phyloP scores from a whole-genome alignment of 2,329 filamentous ascomycete genomes.

The Stemphylium vesicarium region DNA sequence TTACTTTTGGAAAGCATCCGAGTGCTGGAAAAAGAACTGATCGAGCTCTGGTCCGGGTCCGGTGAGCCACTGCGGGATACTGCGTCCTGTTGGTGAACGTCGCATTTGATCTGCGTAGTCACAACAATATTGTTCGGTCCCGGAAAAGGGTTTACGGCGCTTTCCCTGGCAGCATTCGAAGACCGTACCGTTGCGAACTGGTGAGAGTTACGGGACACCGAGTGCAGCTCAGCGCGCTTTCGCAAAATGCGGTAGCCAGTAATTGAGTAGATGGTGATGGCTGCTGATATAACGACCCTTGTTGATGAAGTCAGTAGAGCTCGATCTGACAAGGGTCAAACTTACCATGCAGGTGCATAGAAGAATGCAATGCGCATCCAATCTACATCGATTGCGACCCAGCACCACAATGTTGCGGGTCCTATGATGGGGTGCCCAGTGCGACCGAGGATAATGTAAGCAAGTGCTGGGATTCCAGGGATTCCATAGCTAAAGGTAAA shows the following conservation, averaged over 20 bases:
- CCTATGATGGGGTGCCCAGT: slow-evolving; percentile 69
- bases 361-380: slow-evolving; percentile 76
- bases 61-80: slow-evolving; percentile 9
- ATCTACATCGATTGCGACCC: slow-evolving; percentile 72
- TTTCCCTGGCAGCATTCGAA: background rate
- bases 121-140: slow-evolving; percentile 50
- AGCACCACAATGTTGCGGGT: slow-evolving; percentile 81
- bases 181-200: slow-evolving; percentile 6
- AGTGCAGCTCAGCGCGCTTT: slow-evolving; percentile 63
- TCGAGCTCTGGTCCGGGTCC: slow-evolving; percentile 27
- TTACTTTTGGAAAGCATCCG: slow-evolving; percentile 8
- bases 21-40: slow-evolving; percentile 41
- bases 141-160: slow-evolving; percentile 54
- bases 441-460: slow-evolving; percentile 69
- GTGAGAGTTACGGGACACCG: slow-evolving; percentile 22
- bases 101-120: slow-evolving; percentile 70
- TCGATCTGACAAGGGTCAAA: background rate
- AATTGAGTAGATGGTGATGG: slow-evolving; percentile 69
- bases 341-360: slow-evolving; percentile 73
- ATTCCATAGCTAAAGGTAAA: slow-evolving; percentile 73
- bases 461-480: slow-evolving; percentile 71
- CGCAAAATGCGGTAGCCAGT: slow-evolving; percentile 72
- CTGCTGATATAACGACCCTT: slow-evolving; percentile 63
- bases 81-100: slow-evolving; percentile 53
- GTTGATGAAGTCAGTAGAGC: slow-evolving; percentile 12